A percentile compares a stretch with the other conserved stretches of the same genome.
phyloP scores from a whole-genome alignment of 768 basidiomycete genomes.

The Candolleomyces efflorescens region DNA sequence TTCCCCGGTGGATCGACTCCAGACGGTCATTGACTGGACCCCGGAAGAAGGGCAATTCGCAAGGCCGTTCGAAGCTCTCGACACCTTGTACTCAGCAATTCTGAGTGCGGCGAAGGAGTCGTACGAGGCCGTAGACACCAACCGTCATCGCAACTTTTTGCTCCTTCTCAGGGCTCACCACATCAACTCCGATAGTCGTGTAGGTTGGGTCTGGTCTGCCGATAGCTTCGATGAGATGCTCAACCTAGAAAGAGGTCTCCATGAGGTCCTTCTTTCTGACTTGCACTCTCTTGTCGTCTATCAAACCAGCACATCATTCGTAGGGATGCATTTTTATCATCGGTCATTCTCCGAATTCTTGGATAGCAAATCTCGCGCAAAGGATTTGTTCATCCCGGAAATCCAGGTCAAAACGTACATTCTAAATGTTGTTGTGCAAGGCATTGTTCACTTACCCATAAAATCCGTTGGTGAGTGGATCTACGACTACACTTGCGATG shows the following conservation, averaged over 20 bases:
- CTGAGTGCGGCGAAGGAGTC: not conserved
- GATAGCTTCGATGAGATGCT: not conserved
- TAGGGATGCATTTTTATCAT: not conserved
- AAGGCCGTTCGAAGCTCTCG: not conserved
- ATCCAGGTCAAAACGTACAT: not conserved
- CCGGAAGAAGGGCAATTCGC: not conserved
- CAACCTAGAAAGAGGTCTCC: not conserved
- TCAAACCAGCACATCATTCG: not conserved
- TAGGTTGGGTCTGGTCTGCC: too few species aligned
- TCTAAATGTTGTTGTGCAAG: too few species aligned
- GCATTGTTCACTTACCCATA: too few species aligned
- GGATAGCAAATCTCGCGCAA: not conserved
- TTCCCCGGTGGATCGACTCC: not conserved
- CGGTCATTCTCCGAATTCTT: slow-evolving; percentile 3
- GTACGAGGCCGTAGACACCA: not conserved
- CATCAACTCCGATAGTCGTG: not conserved
- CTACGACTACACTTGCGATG: too few species aligned
- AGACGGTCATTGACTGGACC: not conserved
- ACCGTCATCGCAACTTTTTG: not conserved
- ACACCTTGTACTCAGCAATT: not conserved
- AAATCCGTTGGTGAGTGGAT: too few species aligned
- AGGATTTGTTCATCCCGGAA: not conserved
- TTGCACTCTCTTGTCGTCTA: not conserved
- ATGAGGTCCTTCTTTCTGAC: not conserved
- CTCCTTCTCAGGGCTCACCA: not conserved